Percentiles rank a stretch among this genome's conserved stretches.
Conservation (phyloP, 805 yeast species). For the Metschnikowia matae region DNA sequence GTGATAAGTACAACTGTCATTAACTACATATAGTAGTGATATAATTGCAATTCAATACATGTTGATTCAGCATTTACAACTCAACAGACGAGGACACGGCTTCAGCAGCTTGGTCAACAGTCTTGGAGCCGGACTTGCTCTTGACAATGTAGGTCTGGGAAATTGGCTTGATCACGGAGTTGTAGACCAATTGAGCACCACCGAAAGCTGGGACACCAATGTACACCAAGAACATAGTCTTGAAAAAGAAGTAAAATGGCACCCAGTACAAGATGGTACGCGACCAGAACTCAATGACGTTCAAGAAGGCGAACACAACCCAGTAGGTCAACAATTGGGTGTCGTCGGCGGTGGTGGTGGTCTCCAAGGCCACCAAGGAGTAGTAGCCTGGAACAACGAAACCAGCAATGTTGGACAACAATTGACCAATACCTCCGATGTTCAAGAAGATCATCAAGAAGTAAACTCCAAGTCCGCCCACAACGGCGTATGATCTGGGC, state of each 20-base stretch:
- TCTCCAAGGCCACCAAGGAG: constrained; percentile 79
- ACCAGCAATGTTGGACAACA: constrained; percentile 88
- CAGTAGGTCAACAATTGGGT: constrained; percentile 89
- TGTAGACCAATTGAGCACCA: constrained; percentile 78
- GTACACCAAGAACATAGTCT: constrained; percentile 82
- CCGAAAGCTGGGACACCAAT: constrained; percentile 83
- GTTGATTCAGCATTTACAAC: constrained; percentile 11
- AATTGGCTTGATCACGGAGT: constrained; percentile 62
- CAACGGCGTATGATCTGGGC: constrained; percentile 84
- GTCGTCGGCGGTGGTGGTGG: constrained; percentile 69
- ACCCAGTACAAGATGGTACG: constrained; percentile 89
- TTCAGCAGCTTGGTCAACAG: constrained; percentile 47
- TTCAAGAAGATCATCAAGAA: constrained; percentile 79
- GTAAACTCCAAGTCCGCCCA: constrained; percentile 63
- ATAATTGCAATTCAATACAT: not conserved
- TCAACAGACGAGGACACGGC: constrained; percentile 36
- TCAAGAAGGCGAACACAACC: constrained; percentile 95
- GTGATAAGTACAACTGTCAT: no score
- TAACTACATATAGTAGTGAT: no score
- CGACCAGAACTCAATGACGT: constrained; percentile 94
- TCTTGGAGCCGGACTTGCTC: constrained; percentile 30
- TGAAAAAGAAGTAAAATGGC: constrained; percentile 94
- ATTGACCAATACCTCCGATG: constrained; percentile 92
- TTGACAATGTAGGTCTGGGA: constrained; percentile 38
- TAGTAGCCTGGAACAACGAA: constrained; percentile 86